These are phyloP conservation scores for Lasiodiplodia sp. DNA, from an alignment of 2,329 filamentous ascomycete species.

Conservation along the genomic window DNA sequence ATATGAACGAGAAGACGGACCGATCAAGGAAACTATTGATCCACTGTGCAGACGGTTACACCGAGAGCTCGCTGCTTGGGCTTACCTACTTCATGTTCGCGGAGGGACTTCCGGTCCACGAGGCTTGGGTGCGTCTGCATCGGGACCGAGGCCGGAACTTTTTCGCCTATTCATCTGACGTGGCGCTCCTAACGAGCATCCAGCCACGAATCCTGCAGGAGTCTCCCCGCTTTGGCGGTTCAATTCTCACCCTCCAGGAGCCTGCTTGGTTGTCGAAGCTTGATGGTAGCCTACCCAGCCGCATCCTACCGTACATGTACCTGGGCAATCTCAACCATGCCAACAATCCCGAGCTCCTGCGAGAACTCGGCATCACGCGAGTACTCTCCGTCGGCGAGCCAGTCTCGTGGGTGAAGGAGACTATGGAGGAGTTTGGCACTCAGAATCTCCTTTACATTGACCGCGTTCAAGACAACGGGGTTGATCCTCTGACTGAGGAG, in stretches of 20 bases:
- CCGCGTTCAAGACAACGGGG: constrained; percentile 93
- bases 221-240: constrained; percentile 65
- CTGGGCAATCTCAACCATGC: constrained; percentile 92
- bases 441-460: constrained; percentile 84
- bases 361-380: constrained; percentile 81
- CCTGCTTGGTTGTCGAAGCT: constrained; percentile 83
- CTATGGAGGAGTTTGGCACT: constrained; percentile 72
- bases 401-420: constrained; percentile 77
- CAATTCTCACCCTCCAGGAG: constrained; percentile 65
- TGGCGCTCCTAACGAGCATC: constrained; percentile 79
- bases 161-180: constrained; percentile 93
- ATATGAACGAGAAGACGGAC: constrained; percentile 51
- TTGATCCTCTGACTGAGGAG: constrained; percentile 86
- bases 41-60: constrained; percentile 95
- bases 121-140: constrained; percentile 89
- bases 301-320: constrained; percentile 93
- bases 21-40: constrained; percentile 77
- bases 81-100: constrained; percentile 95
- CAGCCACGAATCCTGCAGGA: constrained; percentile 76
- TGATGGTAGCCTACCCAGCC: constrained; percentile 89
- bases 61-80: constrained; percentile 86
- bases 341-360: constrained; percentile 87
- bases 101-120: constrained; percentile 78
- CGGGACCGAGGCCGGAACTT: constrained; percentile 85
- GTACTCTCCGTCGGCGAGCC: constrained; percentile 93